phyloP scores from a whole-genome alignment of 331 rosid genomes.

The Erythrophleum ivorense region DNA sequence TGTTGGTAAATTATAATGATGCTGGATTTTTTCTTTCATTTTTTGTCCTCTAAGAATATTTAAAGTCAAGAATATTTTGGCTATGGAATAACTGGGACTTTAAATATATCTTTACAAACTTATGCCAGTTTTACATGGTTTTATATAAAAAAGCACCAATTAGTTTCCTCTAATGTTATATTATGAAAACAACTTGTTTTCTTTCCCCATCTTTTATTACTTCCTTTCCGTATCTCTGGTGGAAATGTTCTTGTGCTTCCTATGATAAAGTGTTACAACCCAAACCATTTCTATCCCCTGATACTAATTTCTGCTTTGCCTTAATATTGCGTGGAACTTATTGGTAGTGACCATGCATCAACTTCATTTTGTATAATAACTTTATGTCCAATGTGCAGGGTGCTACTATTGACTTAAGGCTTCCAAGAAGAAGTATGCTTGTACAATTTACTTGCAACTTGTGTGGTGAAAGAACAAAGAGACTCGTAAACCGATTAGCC shows the following conservation, averaged over 20 bases:
- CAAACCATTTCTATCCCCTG: slow-evolving; percentile 12
- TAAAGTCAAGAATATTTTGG: too few species aligned
- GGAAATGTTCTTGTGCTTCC: not conserved
- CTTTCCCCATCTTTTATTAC: not conserved
- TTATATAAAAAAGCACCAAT: too few species aligned
- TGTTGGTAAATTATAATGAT: too few species aligned
- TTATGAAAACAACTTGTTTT: not conserved
- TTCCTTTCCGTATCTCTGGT: not conserved
- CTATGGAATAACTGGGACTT: too few species aligned
- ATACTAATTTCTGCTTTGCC: not conserved
- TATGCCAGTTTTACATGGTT: too few species aligned
- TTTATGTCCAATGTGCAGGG: slow-evolving; percentile 49
- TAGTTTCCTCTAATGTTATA: too few species aligned
- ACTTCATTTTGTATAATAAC: not conserved
- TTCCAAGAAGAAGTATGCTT: slow-evolving; percentile 88
- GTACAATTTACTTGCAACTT: slow-evolving; percentile 77
- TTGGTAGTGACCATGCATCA: slow-evolving; percentile 15
- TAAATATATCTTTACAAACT: too few species aligned
- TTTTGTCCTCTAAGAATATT: too few species aligned
- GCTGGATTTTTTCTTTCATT: too few species aligned
- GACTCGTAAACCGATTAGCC: slow-evolving; percentile 78
- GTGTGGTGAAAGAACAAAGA: slow-evolving; percentile 80
- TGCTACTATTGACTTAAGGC: slow-evolving; percentile 62
- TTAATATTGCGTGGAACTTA: not conserved
- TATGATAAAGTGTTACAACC: slow-evolving; percentile 5